phyloP scores from a whole-genome alignment of 306 rosid species.

The Hippophae tibetana region DNA sequence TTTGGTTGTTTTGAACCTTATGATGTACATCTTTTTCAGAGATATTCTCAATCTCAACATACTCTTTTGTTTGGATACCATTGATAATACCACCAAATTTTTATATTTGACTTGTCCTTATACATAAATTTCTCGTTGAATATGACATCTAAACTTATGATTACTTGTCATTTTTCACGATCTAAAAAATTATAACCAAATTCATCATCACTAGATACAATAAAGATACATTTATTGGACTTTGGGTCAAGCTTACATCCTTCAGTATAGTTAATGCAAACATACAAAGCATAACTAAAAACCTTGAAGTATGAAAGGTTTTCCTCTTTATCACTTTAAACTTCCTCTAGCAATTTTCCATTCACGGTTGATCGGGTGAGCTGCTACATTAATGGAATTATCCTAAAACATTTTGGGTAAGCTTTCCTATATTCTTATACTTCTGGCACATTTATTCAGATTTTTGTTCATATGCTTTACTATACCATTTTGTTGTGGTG shows the following conservation, averaged over 20 bases:
- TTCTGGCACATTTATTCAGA: not conserved
- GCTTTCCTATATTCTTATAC: not conserved
- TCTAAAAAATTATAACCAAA: not conserved
- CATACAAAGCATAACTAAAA: not conserved
- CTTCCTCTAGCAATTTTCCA: not conserved
- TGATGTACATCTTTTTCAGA: not conserved
- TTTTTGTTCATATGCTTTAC: not conserved
- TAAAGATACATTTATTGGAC: not conserved
- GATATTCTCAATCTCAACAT: not conserved
- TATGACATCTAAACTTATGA: not conserved
- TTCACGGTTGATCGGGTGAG: not conserved
- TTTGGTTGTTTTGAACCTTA: no score
- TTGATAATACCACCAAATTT: not conserved
- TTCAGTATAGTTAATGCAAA: not conserved
- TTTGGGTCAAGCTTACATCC: not conserved
- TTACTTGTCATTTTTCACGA: not conserved
- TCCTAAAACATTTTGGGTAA: not conserved
- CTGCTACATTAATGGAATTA: not conserved
- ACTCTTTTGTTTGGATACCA: not conserved
- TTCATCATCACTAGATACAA: not conserved
- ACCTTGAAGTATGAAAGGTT: not conserved
- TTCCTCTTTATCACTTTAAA: not conserved
- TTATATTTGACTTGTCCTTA: not conserved
- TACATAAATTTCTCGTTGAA: not conserved
- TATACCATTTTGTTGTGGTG: not conserved